Base-by-base conservation (phyloP, 345 rosid genomes). In the Linum trigynum region DNA sequence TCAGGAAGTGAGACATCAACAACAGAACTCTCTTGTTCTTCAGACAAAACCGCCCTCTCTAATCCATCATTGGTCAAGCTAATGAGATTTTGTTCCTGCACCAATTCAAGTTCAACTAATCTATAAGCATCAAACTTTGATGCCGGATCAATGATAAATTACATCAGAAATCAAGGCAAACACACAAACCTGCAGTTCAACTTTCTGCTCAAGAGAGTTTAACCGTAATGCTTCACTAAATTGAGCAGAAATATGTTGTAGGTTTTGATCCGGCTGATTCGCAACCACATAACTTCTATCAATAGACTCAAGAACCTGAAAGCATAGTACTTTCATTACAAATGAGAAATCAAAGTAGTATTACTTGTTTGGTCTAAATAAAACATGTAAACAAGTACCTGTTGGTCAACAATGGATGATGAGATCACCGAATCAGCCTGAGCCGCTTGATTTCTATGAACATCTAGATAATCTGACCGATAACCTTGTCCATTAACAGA, bases 221-320 rank as follows among this genome's bases (percentile, higher is more conserved):
- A 90, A 68, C 74, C 73, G 80, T 60, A 90, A 68, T 5, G 80
- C 78, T 63, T 82, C 85, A 51, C 55, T 81, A 76, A 90, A 88
- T 45, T 86, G 91, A 60, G 86, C 84, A 77, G 99, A 81, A 72
- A 86, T 77, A 70, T 83, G 89, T 64, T 78, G 82, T 65, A 80
- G 65, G 76, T 68, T 80, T 71, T 81, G 85, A 70, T 86, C 89
- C 43, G 83, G 61, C 16, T 78, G 76, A 57, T 82, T 66, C 17
- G 75, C 68, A 53, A 69, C 79, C 66, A 77, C 39, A 73, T 80
- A 79, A 69, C 79, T 75, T 72, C 80, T 69, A 61, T 83, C 82
- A 61, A 74, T 73, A 42, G 92, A 70, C 65, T 84, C 91, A 56
- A 69, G 71, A 65, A 68, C 89, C 97, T 92, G 88, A 48, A 61